Base-by-base conservation (phyloP, 1,284 basidiomycete genomes). In the Volvariella surrecta region DNA sequence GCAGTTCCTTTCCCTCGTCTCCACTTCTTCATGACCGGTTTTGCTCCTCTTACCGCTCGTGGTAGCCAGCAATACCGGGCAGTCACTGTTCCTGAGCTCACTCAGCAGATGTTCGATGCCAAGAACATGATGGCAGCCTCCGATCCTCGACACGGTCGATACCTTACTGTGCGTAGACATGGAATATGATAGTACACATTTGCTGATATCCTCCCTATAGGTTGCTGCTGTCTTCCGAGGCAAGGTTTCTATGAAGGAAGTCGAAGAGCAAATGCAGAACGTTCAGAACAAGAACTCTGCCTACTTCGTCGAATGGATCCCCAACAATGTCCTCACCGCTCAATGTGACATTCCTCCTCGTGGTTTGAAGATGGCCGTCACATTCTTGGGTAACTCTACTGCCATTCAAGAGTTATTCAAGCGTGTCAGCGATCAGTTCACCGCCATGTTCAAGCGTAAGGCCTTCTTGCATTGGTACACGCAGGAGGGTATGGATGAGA, bases 391-490 rank as follows among this genome's bases (percentile, higher is more conserved):
- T 58, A 98, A 98, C 79, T 92, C 90, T 37, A 97, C 92, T 46
- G 89, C 88, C 46, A 97, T 98, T 63, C 93, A 96, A 67, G 92
- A 95, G 66, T 76, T 97, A 52, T 96, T 97, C 88, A 92, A 93
- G 75, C 91, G 93, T 71, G 89, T 95, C 62, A 87, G 82, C 55
- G 89, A 94, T 63, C 94, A 97, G 67, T 98, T 98, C 81, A 89
- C 89, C 48, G 89, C 90, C 67, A 98, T 97, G 95, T 97, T 96
- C 83, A 88, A 93, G 75, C 79, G 94, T 64, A 96, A 96, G 74
- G 94, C 94, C 35, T 97, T 97, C 85, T 83, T 97, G 78, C 93
- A 97, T 69, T 97, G 93, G 89, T 95, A 96, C 71, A 96, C 91
- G 37, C 90, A 93, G 62, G 92, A 95, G 74, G 93, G 94, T 66